Base-by-base conservation (phyloP, 495 filamentous ascomycete genomes). In the Patellaria atrata region DNA sequence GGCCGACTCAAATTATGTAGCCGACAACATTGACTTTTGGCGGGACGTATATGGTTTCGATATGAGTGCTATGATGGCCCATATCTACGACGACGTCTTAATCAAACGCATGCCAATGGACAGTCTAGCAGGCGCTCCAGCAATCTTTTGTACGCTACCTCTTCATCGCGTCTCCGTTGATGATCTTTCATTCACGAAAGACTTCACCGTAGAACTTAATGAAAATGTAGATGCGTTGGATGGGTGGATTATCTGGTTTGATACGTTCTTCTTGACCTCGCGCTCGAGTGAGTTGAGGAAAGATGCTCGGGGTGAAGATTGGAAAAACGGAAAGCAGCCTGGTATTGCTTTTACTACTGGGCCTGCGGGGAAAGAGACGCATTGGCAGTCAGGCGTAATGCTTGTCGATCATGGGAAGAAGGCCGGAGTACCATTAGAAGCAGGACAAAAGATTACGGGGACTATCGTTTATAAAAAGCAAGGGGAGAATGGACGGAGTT, bases 1-100 rank as follows among this genome's bases (percentile, higher is more conserved):
- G 38, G 76, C 82, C 43, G 84, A 94, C 52, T 67, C 77, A 1
- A 85, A 92, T 19, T 91, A 86, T 56, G 37, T 53, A 14, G 27
- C 33, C 11, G 43, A 44, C 13, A 43, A 27, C n/a, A 35, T 50
- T 16, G 28, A 21, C 6, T 57, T 55, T 37, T 57, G 54, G 54
- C 30, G 35, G 8, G 42, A 53, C 27, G 50, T 57, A 9, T 53
- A 57, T 37, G 54, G 52, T 23, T 57, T 57, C 45, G 40, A 54
- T 33, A 51, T 55, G 42, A 35, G 24, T 5, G 19, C 46, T 15
- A 57, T 57, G 54, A 35, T 38, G 21, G 18, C 18, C 6, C n/a
- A 28, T 11, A 44, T 73, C 31, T 61, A 73, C 36, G 70, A 77
- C 16, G 73, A 77, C 33, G 70, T 69, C 3, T 52, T 68, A 32